Base-by-base conservation (phyloP, 352 stramenopile species). In the Pythium sp. region DNA sequence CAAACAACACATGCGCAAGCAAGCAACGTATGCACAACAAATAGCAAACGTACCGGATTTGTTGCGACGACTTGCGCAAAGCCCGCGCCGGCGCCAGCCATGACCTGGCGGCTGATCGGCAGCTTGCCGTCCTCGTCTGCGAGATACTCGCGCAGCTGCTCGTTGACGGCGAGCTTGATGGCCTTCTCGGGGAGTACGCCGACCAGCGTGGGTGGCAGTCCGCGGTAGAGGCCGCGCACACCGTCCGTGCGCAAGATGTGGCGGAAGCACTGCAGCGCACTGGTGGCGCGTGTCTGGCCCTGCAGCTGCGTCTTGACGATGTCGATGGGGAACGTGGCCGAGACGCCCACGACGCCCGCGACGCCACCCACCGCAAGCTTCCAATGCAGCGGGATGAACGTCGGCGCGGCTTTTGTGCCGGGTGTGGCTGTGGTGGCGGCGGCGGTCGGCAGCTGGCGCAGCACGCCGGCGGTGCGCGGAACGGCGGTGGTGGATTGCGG, bases 281-380 rank as follows among this genome's bases (percentile, higher is more conserved):
- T 86, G 2, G 59, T 81, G 3, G 72, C 72, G 41, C 73, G 71
- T 43, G 77, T 86, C 64, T 88, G 80, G 54, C 83, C 93, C 75
- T 98, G 93, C 70, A 98, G 75, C 26, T 95, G 83, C 15, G 93
- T 98, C 80, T 98, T 98, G 70, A 97, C 83, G 58, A 98, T 88
- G 79, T 98, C 93, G 64, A 98, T 89, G 51, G 93, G 92, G 79
- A 97, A 98, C 12, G 96, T 94, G 11, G 86, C 69, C 43, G 81
- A 77, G 63, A 92, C 89, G 55, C 91, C 93, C 43, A 97, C 79
- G 62, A 86, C 85, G 11, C 92, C 92, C 7, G 93, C 92, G 53
- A 97, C 79, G 41, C 86, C 87, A 49, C 90, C 91, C 20, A 98
- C 78, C 7, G 78, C 78, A 34, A 98, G 87, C 71, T 98, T 93